A percentile compares a stretch with the other conserved stretches of the same genome.
phyloP scores from a whole-genome alignment of 208 protist genomes.

The Herpetomonas tarakana region DNA sequence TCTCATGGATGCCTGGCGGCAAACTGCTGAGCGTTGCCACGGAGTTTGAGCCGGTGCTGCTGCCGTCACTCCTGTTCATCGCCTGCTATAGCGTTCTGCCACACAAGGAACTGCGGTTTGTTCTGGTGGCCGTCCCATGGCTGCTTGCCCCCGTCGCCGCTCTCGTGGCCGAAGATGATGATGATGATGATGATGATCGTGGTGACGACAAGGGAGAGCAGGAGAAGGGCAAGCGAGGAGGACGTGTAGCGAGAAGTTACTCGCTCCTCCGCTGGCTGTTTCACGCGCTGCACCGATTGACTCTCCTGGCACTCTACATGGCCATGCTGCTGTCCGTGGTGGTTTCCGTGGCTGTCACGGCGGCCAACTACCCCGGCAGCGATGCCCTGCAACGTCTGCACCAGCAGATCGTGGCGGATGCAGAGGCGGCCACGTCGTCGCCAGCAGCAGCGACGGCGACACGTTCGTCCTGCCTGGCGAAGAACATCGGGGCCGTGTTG shows the following conservation, averaged over 20 bases:
- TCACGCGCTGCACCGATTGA: background rate
- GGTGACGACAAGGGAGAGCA: too few relatives aligned
- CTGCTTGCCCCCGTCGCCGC: constrained; percentile 59
- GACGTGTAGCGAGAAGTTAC: too few relatives aligned
- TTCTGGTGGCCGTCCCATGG: constrained; percentile 87
- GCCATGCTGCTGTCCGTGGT: constrained; percentile 17
- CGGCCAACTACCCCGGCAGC: constrained; percentile 38
- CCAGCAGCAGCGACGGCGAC: constrained; percentile 4
- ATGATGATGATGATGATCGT: background rate
- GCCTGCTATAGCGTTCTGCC: constrained; percentile 82
- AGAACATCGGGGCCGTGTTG: too few relatives aligned
- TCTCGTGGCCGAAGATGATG: constrained; percentile 1
- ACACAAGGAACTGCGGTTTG: constrained; percentile 95
- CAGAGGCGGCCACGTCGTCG: constrained; percentile 3
- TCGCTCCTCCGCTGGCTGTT: background rate
- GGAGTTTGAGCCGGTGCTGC: constrained; percentile 9
- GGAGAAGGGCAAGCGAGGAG: too few relatives aligned
- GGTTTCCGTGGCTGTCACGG: constrained; percentile 31
- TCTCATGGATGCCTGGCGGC: background rate
- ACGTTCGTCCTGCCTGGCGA: constrained; percentile 1
- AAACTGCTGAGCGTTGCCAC: constrained; percentile 2
- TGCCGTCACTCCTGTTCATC: constrained; percentile 59
- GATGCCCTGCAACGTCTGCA: constrained; percentile 23
- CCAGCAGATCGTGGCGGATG: constrained; percentile 15
- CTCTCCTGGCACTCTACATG: constrained; percentile 8